These are phyloP conservation scores for Ophiostoma piceae DNA, from an alignment of 2,329 filamentous ascomycete species.

Conservation along the genomic window DNA sequence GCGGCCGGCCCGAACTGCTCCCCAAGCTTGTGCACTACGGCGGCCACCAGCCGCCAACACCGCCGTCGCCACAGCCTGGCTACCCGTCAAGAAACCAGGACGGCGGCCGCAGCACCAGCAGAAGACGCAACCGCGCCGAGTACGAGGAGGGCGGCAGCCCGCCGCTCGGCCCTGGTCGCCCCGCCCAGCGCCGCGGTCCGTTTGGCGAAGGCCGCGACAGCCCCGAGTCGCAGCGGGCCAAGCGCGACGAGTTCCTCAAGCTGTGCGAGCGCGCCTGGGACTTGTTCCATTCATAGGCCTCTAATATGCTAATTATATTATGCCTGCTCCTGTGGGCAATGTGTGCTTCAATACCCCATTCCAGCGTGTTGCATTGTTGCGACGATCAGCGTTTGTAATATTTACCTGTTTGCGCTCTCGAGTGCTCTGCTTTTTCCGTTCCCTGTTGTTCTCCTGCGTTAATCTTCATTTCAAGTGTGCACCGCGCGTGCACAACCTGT, in stretches of 20 bases:
- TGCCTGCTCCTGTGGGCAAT: neutral
- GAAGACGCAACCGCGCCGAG: constrained; percentile 77
- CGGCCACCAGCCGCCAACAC: constrained; percentile 86
- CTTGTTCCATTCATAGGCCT: constrained; percentile 74
- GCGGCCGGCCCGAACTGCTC: constrained; percentile 84
- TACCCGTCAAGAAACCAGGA: constrained; percentile 37
- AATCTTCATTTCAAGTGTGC: constrained; percentile 13
- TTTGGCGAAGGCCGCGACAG: constrained; percentile 79
- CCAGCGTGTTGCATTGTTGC: constrained; percentile 14
- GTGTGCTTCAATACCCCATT: constrained; percentile 16
- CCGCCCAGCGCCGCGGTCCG: constrained; percentile 57
- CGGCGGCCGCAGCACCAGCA: constrained; percentile 54
- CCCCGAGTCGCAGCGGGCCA: constrained; percentile 73
- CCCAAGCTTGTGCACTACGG: constrained; percentile 95
- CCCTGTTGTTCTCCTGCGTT: neutral
- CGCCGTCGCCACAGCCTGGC: constrained; percentile 68
- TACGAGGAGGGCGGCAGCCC: constrained; percentile 91
- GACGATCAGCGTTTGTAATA: constrained; percentile 11
- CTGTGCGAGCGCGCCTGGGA: constrained; percentile 92
- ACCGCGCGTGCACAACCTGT: neutral
- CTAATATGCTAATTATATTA: neutral
- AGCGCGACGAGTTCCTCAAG: constrained; percentile 87
- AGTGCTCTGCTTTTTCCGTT: neutral
- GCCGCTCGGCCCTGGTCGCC: constrained; percentile 70
- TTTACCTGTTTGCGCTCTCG: neutral